Evolutionary conservation across 371 early-diverging fungal genomes (phyloP).

Genomic region (Apophysomyces ossiformis): DNA sequence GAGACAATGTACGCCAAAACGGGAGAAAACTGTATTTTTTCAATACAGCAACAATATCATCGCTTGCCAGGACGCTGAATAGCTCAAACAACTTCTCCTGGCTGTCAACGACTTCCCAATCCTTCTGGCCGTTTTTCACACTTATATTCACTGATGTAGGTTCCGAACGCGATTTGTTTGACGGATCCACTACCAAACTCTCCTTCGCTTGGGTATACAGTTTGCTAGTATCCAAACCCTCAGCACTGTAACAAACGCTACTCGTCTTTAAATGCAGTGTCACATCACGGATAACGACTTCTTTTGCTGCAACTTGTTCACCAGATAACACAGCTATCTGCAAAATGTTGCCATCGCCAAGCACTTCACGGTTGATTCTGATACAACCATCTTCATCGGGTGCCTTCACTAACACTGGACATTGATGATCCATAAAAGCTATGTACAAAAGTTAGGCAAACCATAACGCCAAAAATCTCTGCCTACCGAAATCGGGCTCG

Average conservation of each 20-base stretch:
- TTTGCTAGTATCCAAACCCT: conserved; percentile 13
- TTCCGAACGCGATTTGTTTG: background rate
- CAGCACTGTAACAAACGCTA: conserved; percentile 29
- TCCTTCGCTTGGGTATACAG: conserved; percentile 33
- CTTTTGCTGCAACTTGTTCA: conserved; percentile 31
- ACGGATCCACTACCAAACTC: conserved; percentile 7
- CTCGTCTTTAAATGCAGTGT: conserved; percentile 19
- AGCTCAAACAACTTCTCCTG: conserved; percentile 40
- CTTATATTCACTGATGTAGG: conserved; percentile 17
- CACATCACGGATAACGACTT: conserved; percentile 16
- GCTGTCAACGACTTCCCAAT: conserved; percentile 46
- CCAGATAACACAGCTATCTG: conserved; percentile 31
- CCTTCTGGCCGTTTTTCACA: conserved; percentile 29
- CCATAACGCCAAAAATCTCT: too few relatives aligned
- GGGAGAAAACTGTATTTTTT: conserved; percentile 28
- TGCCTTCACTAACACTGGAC: conserved; percentile 22
- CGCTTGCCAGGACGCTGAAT: conserved; percentile 17
- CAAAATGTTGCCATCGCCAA: conserved; percentile 41
- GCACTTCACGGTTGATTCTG: conserved; percentile 20
- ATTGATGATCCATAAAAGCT: conserved; percentile 33
- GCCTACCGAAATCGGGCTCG: background rate
- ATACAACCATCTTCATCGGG: conserved; percentile 24
- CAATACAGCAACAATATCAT: background rate
- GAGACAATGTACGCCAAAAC: conserved; percentile 26
- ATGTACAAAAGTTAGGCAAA: background rate